Evolutionary conservation across 371 early-diverging fungal species (phyloP).

Genomic region (Mortierella sp.): DNA sequence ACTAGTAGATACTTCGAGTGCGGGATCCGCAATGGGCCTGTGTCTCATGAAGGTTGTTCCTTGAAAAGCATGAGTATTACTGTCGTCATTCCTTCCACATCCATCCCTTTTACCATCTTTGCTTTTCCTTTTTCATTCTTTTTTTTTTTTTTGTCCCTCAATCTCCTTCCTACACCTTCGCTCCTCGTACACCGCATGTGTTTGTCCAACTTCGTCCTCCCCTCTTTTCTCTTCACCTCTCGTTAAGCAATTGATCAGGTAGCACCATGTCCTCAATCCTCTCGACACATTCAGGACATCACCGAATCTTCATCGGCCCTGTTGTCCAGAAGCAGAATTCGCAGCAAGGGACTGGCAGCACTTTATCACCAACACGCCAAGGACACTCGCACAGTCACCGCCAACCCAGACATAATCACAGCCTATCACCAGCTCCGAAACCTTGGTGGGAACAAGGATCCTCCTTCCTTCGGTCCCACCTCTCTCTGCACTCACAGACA

Average conservation of each 20-base stretch:
- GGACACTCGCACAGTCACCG: not conserved
- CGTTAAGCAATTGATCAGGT: not conserved
- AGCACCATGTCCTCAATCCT: conserved; percentile 26
- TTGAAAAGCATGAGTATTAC: no score
- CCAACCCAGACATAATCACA: not conserved
- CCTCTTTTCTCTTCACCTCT: no score
- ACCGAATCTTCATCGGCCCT: conserved; percentile 50
- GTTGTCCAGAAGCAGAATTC: conserved; percentile 22
- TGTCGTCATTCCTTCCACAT: no score
- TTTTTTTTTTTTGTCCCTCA: no score
- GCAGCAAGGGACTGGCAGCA: not conserved
- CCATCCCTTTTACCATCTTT: no score
- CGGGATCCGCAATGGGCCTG: no score
- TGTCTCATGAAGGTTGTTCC: no score
- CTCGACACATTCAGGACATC: conserved; percentile 50
- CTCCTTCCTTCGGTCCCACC: conserved; percentile 15
- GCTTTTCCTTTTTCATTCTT: no score
- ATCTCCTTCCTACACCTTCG: no score
- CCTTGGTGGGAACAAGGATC: conserved; percentile 53
- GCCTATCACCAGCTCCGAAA: conserved; percentile 24
- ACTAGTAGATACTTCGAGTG: no score
- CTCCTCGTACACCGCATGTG: no score
- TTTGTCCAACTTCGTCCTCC: no score
- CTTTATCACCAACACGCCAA: not conserved
- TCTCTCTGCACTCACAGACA: conserved; percentile 20